Conservation (phyloP, 2,329 filamentous ascomycete species). For the Harringtonia aguacate region DNA sequence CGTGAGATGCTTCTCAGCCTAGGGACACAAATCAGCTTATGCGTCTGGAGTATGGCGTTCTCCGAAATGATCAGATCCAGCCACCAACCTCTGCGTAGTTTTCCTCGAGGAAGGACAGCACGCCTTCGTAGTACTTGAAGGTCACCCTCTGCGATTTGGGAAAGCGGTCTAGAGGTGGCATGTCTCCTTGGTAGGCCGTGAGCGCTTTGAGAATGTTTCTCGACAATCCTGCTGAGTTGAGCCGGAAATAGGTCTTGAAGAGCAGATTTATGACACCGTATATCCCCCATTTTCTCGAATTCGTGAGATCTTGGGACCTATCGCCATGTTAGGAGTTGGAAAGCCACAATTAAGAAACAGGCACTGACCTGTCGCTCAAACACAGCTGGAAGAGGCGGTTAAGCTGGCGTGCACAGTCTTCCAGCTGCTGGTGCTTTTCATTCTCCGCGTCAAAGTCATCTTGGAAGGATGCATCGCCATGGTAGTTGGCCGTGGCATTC, state of each 20-base stretch:
- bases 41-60: too few relatives aligned
- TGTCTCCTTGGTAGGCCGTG: slow-evolving; percentile 64
- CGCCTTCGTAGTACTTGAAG: slow-evolving; percentile 91
- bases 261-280: slow-evolving; percentile 91
- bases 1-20: slow-evolving; percentile 72
- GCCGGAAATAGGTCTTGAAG: slow-evolving; percentile 97
- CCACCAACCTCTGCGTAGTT: slow-evolving; percentile 64
- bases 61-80: too few relatives aligned
- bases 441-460: slow-evolving; percentile 73
- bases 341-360: slow-evolving; percentile 4
- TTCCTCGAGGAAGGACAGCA: slow-evolving; percentile 89
- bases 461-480: slow-evolving; percentile 42
- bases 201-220: slow-evolving; percentile 84
- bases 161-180: slow-evolving; percentile 70
- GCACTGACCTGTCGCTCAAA: slow-evolving; percentile 76
- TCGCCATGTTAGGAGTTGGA: slow-evolving; percentile 27
- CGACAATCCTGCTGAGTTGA: slow-evolving; percentile 81
- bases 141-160: slow-evolving; percentile 87
- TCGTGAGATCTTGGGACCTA: slow-evolving; percentile 56
- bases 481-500: slow-evolving; percentile 25
- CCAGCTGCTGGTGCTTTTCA: slow-evolving; percentile 73
- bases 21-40: too few relatives aligned
- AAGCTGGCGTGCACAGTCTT: slow-evolving; percentile 82
- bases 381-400: slow-evolving; percentile 90
- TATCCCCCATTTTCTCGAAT: slow-evolving; percentile 95